Conservation (phyloP, 2,329 filamentous ascomycete species). For the Setomelanomma holmii region DNA sequence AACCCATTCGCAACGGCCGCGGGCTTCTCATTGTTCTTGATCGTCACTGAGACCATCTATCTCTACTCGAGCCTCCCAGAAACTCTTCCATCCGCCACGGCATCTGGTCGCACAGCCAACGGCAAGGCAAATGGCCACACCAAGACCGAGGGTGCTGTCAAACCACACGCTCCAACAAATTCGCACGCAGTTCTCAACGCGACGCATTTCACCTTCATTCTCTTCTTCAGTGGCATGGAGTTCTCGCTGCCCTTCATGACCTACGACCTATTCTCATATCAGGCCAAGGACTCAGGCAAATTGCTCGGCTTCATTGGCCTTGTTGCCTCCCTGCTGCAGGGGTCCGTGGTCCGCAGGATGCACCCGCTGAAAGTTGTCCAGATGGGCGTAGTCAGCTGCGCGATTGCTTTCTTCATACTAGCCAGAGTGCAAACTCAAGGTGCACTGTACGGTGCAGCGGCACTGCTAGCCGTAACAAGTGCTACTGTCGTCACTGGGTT, state of each 20-base stretch:
- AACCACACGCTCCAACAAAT: conserved; percentile 68
- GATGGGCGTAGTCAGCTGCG: conserved; percentile 77
- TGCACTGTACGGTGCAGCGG: conserved; percentile 81
- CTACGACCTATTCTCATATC: conserved; percentile 88
- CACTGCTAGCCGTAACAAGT: conserved; percentile 85
- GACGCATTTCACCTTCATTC: conserved; percentile 87
- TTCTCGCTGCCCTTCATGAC: conserved; percentile 98
- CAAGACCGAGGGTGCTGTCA: conserved; percentile 27
- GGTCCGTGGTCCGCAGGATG: conserved; percentile 84
- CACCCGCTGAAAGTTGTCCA: conserved; percentile 82
- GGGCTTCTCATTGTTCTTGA: conserved; percentile 82
- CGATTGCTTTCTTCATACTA: conserved; percentile 81
- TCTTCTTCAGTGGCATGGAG: conserved; percentile 98
- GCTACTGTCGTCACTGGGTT: conserved; percentile 94
- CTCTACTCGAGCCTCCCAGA: conserved; percentile 86
- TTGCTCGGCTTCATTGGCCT: conserved; percentile 91
- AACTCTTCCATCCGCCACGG: conserved; percentile 68
- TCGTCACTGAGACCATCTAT: conserved; percentile 87
- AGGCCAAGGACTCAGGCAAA: conserved; percentile 78
- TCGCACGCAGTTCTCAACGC: conserved; percentile 82
- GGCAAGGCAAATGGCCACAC: conserved; percentile 25
- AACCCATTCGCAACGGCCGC: conserved; percentile 96
- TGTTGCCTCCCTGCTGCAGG: conserved; percentile 89
- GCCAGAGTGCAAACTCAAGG: conserved; percentile 70
- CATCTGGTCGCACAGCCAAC: conserved; percentile 20